Conservation (phyloP, 192 early-diverging fungal genomes). For the Umbelopsis isabellina region DNA sequence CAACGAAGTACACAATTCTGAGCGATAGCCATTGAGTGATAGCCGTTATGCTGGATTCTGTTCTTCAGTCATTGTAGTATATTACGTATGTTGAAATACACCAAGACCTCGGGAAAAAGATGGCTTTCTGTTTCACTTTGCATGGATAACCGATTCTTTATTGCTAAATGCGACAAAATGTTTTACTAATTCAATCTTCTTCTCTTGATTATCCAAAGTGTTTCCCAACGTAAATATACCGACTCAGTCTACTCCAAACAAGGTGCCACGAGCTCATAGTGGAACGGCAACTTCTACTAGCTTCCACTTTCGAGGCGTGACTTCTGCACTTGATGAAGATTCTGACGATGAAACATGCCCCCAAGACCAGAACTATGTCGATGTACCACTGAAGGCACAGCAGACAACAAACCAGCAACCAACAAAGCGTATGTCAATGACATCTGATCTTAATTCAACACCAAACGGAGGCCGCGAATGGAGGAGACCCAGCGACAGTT, state of each 20-base stretch:
- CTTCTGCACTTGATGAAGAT: not conserved
- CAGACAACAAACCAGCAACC: not conserved
- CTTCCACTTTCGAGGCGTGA: not conserved
- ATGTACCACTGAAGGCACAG: not conserved
- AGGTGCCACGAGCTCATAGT: too few relatives aligned
- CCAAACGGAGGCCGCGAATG: slow-evolving; percentile 4
- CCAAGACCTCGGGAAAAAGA: too few relatives aligned
- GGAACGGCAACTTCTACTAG: not conserved
- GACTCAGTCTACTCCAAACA: not conserved
- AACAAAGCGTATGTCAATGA: slow-evolving; percentile 16
- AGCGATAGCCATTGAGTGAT: too few relatives aligned
- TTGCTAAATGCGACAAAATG: too few relatives aligned
- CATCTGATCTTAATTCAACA: slow-evolving; percentile 3
- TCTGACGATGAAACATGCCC: not conserved
- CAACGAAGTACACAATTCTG: too few relatives aligned
- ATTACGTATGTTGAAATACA: too few relatives aligned
- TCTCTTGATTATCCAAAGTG: not conserved
- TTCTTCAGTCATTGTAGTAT: too few relatives aligned
- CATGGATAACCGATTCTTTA: too few relatives aligned
- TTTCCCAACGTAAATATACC: not conserved
- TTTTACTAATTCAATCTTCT: not conserved
- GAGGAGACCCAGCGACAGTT: not conserved
- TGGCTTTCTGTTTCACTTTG: too few relatives aligned
- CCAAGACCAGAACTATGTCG: too few relatives aligned
- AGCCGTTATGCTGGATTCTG: too few relatives aligned